A percentile compares a stretch with the other conserved stretches of the same genome.
These are phyloP conservation scores for Yamadazyma pseudoaaseri DNA, from an alignment of 1,139 yeast genomes.

Conservation along the genomic window DNA sequence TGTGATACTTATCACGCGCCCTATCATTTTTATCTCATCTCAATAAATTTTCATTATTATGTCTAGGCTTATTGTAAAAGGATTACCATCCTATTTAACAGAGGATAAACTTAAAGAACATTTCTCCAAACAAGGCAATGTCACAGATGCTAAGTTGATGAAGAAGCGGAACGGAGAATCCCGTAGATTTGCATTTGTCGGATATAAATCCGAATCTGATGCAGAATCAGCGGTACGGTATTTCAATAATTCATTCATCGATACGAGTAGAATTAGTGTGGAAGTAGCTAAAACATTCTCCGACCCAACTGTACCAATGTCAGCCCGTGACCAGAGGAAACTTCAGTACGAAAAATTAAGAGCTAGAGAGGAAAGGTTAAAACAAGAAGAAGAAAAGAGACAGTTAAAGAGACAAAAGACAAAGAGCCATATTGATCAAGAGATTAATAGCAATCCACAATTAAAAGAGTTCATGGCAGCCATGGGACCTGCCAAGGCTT, in stretches of 20 bases:
- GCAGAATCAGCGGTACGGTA: conserved; percentile 77
- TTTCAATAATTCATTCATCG: conserved; percentile 77
- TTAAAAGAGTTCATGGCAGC: conserved; percentile 80
- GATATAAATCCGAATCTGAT: conserved; percentile 68
- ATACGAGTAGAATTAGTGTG: conserved; percentile 78
- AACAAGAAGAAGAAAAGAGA: conserved; percentile 45
- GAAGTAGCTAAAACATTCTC: conserved; percentile 81
- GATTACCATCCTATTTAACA: conserved; percentile 75
- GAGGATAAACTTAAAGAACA: conserved; percentile 74
- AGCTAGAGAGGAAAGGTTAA: conserved; percentile 53
- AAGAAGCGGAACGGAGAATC: conserved; percentile 81
- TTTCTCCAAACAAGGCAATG: conserved; percentile 61
- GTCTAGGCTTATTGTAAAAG: conserved; percentile 97
- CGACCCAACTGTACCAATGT: conserved; percentile 76
- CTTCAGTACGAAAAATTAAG: conserved; percentile 53
- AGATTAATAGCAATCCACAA: conserved; percentile 62
- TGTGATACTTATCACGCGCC: too few species aligned
- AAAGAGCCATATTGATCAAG: conserved; percentile 47
- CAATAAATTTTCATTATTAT: too few species aligned
- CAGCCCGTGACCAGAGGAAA: conserved; percentile 63
- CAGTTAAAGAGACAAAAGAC: conserved; percentile 23
- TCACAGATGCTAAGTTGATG: conserved; percentile 87
- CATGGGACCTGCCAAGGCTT: conserved; percentile 73
- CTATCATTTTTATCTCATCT: conserved; percentile 2
- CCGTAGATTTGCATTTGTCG: conserved; percentile 90